Base-by-base conservation (phyloP, 1,284 basidiomycete species). In the Rhodotorula sp. region DNA sequence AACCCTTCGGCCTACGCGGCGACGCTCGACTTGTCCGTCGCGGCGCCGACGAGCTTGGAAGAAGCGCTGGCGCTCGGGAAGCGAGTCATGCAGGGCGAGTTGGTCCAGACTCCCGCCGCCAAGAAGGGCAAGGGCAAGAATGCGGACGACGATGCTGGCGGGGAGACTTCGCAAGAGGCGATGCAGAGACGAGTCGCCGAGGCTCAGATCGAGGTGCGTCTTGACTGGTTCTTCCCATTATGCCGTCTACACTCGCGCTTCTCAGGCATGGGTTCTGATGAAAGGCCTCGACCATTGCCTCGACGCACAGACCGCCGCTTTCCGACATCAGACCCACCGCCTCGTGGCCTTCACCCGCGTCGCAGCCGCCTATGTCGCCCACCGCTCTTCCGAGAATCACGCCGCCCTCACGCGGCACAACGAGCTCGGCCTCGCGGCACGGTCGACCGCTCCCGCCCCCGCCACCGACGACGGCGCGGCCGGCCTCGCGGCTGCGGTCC, bases 281-380 rank as follows among this genome's bases (percentile, higher is more conserved):
- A 15, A 14, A 23, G 31, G 0, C 21, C 1, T 49, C 7, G 3
- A 2, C 18, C 46, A n/a, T n/a, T 26, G 16, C n/a, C 23, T 16
- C 10, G 5, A 16, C 51, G 18, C 21, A 5, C 65, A 73, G 71
- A 69, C 68, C 12, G 70, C 68, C 26, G 21, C 47, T 12, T 60
- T 74, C n/a, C 64, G 52, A 2, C 70, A 67, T 26, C 64, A 65
- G 29, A 59, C 64, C 20, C 72, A 74, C 56, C 67, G 70, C 16
- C 64, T 72, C n/a, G 26, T 51, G 23, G 21, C 60, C 23, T 76
- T 76, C 57, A 43, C 59, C 1, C 61, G 56, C 54, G 60, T 72
- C 68, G 58, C 66, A 0, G 34, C 61, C 1, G 14, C 63, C 20
- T 76, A 68, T 60, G 59, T 76, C 64, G 7, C 46, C 1, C 54